Evolutionary conservation across 495 filamentous ascomycete genomes (phyloP), one percentile per base, ranked within the genome.

Genomic region (Podospora tetraspora): DNA sequence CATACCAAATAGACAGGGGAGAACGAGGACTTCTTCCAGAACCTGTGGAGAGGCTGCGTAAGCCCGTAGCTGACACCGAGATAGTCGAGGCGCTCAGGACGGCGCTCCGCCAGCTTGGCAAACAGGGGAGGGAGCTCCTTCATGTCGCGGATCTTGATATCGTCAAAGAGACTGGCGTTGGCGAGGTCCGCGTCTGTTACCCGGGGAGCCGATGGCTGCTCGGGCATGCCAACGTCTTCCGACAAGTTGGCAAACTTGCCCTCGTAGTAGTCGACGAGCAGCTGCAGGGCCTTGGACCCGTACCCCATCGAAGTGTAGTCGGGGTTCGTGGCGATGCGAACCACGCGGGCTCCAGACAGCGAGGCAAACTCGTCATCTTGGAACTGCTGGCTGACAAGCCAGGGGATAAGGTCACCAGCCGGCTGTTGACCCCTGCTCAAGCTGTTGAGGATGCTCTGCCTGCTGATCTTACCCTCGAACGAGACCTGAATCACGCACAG

Each of bases 341-440:
- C 93, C 57, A 99, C 82, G 32, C 96, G 87, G 37, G 94, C 96
- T 52, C 96, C 96, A 8, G 93, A 97, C 19, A 98, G 85, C 66
- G 91, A 89, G 25, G 95, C 95, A 72, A 99, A 99, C 65, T 96
- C 92, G 70, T 96, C 92, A 72, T 99, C 96, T 76, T 98, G 96
- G 81, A 97, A 99, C 78, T 99, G 96, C 76, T 98, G 95, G 76
- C 91, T 94, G 64, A 99, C 91, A 57, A 98, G 86, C 96, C 96
- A 99, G 1, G 96, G 96, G 63, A 99, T 99, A 59, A 99, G 82
- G 77, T 99, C 96, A 68, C 96, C 96, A 23, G 93, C 91, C 10
- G 94, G 92, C 63, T 96, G 85, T 75, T 93, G 91, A 25, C 96
- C 96, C 72, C 96, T 87, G 74, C 90, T 93, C 68, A 99, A 79